phyloP scores from a whole-genome alignment of 768 basidiomycete genomes.

The Xerocomus spinulosus region DNA sequence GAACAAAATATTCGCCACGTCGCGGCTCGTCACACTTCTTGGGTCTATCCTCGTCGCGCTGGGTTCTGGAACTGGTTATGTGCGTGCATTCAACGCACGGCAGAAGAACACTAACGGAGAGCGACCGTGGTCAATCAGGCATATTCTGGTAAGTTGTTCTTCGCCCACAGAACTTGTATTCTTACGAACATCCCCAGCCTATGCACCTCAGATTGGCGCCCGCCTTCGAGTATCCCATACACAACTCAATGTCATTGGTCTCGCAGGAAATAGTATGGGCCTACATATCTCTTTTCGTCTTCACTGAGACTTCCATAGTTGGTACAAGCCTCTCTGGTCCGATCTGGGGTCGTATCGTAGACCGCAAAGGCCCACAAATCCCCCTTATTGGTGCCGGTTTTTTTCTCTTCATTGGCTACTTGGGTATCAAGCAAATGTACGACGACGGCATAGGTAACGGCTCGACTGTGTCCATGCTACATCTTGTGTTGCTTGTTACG shows the following conservation, averaged over 20 bases:
- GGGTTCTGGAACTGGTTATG: constrained; percentile 72
- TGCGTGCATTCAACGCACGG: constrained; percentile 32
- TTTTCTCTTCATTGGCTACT: constrained; percentile 70
- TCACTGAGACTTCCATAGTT: constrained; percentile 37
- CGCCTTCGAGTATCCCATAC: constrained; percentile 77
- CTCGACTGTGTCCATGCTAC: constrained; percentile 36
- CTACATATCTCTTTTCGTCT: background rate
- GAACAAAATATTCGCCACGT: constrained; percentile 32
- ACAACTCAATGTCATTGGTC: constrained; percentile 72
- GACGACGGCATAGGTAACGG: constrained; percentile 45
- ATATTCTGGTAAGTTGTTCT: constrained; percentile 25
- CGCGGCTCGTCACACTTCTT: constrained; percentile 46
- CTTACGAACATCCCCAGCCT: constrained; percentile 44
- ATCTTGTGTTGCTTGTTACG: constrained; percentile 48
- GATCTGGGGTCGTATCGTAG: constrained; percentile 75
- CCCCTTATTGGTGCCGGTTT: constrained; percentile 57
- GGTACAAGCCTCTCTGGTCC: constrained; percentile 80
- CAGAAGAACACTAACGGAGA: background rate
- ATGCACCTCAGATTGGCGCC: constrained; percentile 79
- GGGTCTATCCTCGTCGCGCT: constrained; percentile 58
- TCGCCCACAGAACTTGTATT: background rate
- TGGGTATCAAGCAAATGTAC: constrained; percentile 66
- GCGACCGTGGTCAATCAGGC: constrained; percentile 11
- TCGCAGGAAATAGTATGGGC: constrained; percentile 63
- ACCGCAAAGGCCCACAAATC: constrained; percentile 67